phyloP scores from a whole-genome alignment of 768 basidiomycete species.

The Chalciporus sphaerocephalus region DNA sequence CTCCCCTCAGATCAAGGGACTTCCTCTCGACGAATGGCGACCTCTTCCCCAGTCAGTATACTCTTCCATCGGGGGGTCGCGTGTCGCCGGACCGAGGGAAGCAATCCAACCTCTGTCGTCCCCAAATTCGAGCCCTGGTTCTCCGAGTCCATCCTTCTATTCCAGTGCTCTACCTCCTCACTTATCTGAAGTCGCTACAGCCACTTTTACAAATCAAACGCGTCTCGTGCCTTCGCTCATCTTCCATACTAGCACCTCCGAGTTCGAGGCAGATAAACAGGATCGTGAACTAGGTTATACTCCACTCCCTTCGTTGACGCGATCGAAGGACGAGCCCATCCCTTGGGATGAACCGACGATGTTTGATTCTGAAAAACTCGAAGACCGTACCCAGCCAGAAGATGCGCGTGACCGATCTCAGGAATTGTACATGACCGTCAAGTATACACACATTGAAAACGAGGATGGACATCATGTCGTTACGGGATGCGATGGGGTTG shows the following conservation, averaged over 20 bases:
- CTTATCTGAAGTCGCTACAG: slow-evolving; percentile 16
- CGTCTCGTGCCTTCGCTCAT: neutral
- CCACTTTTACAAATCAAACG: slow-evolving; percentile 6
- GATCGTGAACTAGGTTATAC: slow-evolving; percentile 39
- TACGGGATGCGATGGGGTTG: slow-evolving; percentile 60
- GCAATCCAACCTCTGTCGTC: neutral
- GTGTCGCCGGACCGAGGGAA: neutral
- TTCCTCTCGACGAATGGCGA: neutral
- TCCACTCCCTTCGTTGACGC: slow-evolving; percentile 36
- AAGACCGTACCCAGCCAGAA: neutral
- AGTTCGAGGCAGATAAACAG: neutral
- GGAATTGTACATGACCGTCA: slow-evolving; percentile 49
- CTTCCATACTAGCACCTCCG: neutral
- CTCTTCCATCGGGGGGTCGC: neutral
- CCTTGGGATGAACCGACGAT: neutral
- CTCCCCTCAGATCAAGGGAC: too few species aligned
- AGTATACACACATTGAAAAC: slow-evolving; percentile 63
- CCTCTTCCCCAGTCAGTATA: neutral
- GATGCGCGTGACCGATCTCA: too few species aligned
- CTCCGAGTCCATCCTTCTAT: neutral
- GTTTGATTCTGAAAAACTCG: neutral
- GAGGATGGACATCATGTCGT: slow-evolving; percentile 68
- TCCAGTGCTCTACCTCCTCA: slow-evolving; percentile 13
- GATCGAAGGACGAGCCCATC: slow-evolving; percentile 4
- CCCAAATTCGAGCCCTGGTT: neutral